Evolutionary conservation across 2,329 filamentous ascomycete species (phyloP).

Genomic region (Venturia effusa): DNA sequence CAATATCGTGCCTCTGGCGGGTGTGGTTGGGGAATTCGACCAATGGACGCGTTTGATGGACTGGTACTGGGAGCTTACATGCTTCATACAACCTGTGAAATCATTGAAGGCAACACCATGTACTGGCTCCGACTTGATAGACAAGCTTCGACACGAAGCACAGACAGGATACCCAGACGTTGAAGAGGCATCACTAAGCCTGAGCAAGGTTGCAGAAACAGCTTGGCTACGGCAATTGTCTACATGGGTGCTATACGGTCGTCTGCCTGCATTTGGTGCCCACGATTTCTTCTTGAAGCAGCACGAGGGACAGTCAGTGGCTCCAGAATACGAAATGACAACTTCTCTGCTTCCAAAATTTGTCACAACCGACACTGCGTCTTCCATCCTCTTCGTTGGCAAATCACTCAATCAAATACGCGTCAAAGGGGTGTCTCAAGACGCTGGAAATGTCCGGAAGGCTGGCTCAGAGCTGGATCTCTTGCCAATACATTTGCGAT

Average conservation of each 20-base stretch:
- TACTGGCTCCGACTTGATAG: slow-evolving; percentile 63
- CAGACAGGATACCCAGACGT: slow-evolving; percentile 86
- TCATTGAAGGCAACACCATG: slow-evolving; percentile 28
- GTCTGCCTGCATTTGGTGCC: slow-evolving; percentile 63
- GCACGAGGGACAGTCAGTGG: slow-evolving; percentile 22
- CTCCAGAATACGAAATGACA: slow-evolving; percentile 26
- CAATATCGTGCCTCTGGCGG: slow-evolving; percentile 83
- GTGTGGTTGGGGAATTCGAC: slow-evolving; percentile 73
- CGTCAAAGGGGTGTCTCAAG: slow-evolving; percentile 21
- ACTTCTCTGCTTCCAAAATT: slow-evolving; percentile 65
- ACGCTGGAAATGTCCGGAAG: slow-evolving; percentile 17
- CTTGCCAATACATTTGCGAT: slow-evolving; percentile 55
- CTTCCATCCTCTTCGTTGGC: slow-evolving; percentile 83
- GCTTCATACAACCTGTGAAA: slow-evolving; percentile 49
- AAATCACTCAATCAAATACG: slow-evolving; percentile 79
- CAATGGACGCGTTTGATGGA: slow-evolving; percentile 75
- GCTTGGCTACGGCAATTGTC: slow-evolving; percentile 87
- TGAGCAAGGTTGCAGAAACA: slow-evolving; percentile 70
- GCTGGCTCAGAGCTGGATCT: slow-evolving; percentile 42
- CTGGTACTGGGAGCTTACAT: slow-evolving; percentile 69
- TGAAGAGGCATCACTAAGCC: slow-evolving; percentile 59
- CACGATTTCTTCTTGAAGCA: slow-evolving; percentile 73
- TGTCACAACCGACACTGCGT: slow-evolving; percentile 61
- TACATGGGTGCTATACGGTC: slow-evolving; percentile 84
- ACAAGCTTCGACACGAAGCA: slow-evolving; percentile 62